A percentile compares a stretch with the other conserved stretches of the same genome.
phyloP scores from a whole-genome alignment of 305 asterid genomes.

The Rubia peregrina region DNA sequence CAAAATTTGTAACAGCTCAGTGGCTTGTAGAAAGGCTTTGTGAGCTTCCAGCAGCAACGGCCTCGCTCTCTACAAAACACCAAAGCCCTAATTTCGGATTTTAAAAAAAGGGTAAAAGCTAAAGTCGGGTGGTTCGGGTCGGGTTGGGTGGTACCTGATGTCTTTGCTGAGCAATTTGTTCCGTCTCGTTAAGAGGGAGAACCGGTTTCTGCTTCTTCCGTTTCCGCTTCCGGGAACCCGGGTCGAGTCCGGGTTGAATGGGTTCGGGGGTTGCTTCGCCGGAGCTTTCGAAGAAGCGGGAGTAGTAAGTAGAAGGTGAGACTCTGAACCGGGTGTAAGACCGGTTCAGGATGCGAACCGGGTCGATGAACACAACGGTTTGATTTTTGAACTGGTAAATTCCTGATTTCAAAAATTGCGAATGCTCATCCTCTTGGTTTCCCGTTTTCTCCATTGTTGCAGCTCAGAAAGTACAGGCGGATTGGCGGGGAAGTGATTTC shows the following conservation, averaged over 20 bases:
- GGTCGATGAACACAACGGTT: conserved; percentile 51
- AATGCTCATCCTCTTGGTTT: conserved; percentile 23
- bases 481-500: neutral
- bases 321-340: conserved; percentile 61
- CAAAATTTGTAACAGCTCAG: conserved; percentile 36
- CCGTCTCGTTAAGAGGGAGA: conserved; percentile 48
- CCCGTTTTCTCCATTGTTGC: conserved; percentile 36
- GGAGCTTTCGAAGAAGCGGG: conserved; percentile 53
- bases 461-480: neutral
- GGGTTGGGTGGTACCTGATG: conserved; percentile 42
- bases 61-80: conserved; percentile 49
- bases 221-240: conserved; percentile 47
- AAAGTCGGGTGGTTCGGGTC: too few species aligned
- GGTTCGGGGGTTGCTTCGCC: neutral
- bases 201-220: conserved; percentile 37
- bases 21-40: conserved; percentile 44
- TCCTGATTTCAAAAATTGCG: conserved; percentile 43
- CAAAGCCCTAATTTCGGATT: neutral
- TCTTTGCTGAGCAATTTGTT: conserved; percentile 66
- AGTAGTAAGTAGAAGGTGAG: conserved; percentile 62
- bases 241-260: conserved; percentile 17
- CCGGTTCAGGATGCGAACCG: conserved; percentile 70
- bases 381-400: conserved; percentile 35
- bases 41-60: conserved; percentile 57
- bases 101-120: too few species aligned